Conservation (phyloP, 2,329 filamentous ascomycete genomes). For the Ophiostoma sp. region DNA sequence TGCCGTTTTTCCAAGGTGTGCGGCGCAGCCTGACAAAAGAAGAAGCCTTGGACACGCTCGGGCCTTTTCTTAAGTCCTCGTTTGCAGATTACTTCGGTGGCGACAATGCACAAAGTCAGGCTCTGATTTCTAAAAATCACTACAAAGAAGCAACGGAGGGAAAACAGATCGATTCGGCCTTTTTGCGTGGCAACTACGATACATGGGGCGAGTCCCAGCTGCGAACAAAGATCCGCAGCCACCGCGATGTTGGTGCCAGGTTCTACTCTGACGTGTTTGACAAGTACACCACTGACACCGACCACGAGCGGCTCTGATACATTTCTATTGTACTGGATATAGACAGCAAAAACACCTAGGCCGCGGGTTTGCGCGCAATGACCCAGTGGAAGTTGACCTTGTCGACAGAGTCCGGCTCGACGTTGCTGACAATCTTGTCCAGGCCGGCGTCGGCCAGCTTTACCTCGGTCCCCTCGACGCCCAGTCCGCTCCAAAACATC, state of each 20-base stretch:
- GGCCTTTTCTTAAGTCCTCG: not conserved
- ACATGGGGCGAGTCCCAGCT: slow-evolving; percentile 53
- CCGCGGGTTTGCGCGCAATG: not conserved
- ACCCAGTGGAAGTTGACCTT: slow-evolving; percentile 1
- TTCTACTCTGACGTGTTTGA: slow-evolving; percentile 43
- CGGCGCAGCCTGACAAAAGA: not conserved
- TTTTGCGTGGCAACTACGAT: slow-evolving; percentile 46
- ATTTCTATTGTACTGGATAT: too few species aligned
- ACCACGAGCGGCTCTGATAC: too few species aligned
- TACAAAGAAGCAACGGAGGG: not conserved
- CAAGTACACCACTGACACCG: not conserved
- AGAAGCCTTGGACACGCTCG: not conserved
- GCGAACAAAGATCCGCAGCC: slow-evolving; percentile 50
- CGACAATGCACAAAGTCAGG: not conserved
- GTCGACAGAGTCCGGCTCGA: not conserved
- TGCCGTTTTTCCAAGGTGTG: not conserved
- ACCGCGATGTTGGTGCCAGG: slow-evolving; percentile 43
- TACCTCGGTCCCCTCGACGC: slow-evolving; percentile 34
- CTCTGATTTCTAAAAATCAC: not conserved
- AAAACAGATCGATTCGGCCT: slow-evolving; percentile 44
- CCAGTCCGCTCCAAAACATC: slow-evolving; percentile 44
- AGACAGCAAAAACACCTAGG: not conserved
- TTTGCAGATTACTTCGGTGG: not conserved
- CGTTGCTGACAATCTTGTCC: not conserved
- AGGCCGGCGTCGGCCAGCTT: not conserved